Base-by-base conservation (phyloP, 441 rosid species). In the Cnidoscolus chayamansa region DNA sequence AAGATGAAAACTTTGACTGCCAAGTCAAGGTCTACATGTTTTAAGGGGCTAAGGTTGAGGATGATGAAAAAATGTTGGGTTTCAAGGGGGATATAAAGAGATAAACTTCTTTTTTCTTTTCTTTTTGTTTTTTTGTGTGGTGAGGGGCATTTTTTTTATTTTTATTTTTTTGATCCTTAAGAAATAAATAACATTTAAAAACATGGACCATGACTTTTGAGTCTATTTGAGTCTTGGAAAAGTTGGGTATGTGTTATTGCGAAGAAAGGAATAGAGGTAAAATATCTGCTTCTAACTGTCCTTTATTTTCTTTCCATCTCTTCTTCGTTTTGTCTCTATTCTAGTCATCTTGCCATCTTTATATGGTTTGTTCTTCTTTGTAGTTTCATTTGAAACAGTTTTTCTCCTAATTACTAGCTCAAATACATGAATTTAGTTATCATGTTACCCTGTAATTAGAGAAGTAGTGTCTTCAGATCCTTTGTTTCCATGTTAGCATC, bases 401-500 rank as follows among this genome's bases (percentile, higher is more conserved):
- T n/a, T 9, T 68, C 15, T 16, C 9, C 1, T 40, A 2, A 47
- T 8, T 6, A 7, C 12, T 11, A n/a, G 32, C 17, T 12, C 10
- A 13, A 15, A 3, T 12, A 25, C n/a, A 19, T 69, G 63, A 32
- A 30, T 19, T 1, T 67, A 25, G 56, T 55, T 11, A 8, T 56
- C 19, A 56, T 51, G 37, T 43, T 10, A 17, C 48, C 8, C 13
- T 60, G 12, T 70, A n/a, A 30, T 7, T 51, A 15, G 20, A 12
- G 13, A 19, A 55, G 71, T n/a, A 71, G 0, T 25, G 56, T 63
- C 64, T 71, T 57, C 70, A 43, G 37, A 59, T 63, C 63, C 50
- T 57, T 68, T 62, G 72, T 57, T 76, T 71, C 55, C 62, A 17
- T 59, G 55, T 31, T 5, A 37, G 35, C 63, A 65, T 67, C 31